Evolutionary conservation across 1,284 basidiomycete species (phyloP), one percentile per base, ranked within the genome.

Genomic region (Cystobasidium sp.): DNA sequence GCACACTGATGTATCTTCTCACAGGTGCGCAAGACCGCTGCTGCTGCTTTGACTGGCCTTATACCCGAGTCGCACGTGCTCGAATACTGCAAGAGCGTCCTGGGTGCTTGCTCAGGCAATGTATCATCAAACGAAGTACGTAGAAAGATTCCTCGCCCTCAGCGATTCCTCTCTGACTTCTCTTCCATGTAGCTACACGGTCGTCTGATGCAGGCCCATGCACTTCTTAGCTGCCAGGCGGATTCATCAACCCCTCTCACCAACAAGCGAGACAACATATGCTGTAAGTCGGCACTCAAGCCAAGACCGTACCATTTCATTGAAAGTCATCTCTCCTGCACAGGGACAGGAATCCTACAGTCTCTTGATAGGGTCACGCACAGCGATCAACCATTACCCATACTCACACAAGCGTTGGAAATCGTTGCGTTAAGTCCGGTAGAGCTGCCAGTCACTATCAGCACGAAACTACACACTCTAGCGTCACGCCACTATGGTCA

Each of bases 21-120:
- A 20, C 41, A 71, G 69, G 69, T 71, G 10, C 62, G 70, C 22
- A 63, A 73, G n/a, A 51, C 70, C 20, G 62, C 51, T 31, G 70
- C 70, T 24, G 55, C 62, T 18, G 70, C 70, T 6, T 20, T 65
- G 31, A 66, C 70, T 20, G 70, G 70, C 9, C 44, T 73, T 7
- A 51, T 65, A 10, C 31, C 70, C 1, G 44, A 51, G 9, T 22
- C 10, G 22, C 10, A 59, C 7, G 43, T 62, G 10, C 43, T 41
- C n/a, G 12, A 51, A 1, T 24, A 46, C 9, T 63, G 69, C 41
- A 39, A 12, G 5, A 14, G 10, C 7, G 41, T 64, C 18, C 18
- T 71, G 47, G 22, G 49, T 10, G 18, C 14, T 9, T 51, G 49
- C 24, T 12, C 31, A 24, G 31, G 14, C 16, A 18, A 14, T 2